phyloP scores from a whole-genome alignment of 192 early-diverging fungal species.

The Gigaspora rosea region DNA sequence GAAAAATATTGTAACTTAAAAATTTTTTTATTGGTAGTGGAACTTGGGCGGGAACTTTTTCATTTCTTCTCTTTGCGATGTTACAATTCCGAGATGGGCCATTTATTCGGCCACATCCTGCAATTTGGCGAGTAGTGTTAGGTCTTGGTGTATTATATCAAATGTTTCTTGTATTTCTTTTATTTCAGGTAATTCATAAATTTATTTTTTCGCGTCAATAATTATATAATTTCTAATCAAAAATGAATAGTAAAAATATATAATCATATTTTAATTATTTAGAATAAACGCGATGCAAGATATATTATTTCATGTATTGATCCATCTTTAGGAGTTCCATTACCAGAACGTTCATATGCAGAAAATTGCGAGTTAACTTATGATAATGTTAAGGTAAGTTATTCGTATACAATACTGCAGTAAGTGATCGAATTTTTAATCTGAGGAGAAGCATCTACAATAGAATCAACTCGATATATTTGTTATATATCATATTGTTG shows the following conservation, averaged over 20 bases:
- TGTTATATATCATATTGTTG: conserved; percentile 87
- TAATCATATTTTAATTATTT: conserved; percentile 6
- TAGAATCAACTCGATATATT: conserved; percentile 90
- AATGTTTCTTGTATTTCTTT: conserved; percentile 83
- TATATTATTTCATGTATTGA: conserved; percentile 79
- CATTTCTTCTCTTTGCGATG: conserved; percentile 82
- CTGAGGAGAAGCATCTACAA: not conserved
- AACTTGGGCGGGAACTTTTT: conserved; percentile 46
- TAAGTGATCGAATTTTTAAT: not conserved
- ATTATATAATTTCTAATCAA: not conserved
- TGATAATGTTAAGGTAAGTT: conserved; percentile 68
- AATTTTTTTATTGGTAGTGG: conserved; percentile 40
- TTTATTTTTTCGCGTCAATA: not conserved
- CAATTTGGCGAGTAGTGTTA: conserved; percentile 89
- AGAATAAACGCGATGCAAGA: conserved; percentile 87
- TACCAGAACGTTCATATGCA: conserved; percentile 94
- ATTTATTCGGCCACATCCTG: conserved; percentile 90
- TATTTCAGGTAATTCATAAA: conserved; percentile 76
- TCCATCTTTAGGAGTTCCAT: conserved; percentile 70
- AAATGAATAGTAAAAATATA: not conserved
- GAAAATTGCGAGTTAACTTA: conserved; percentile 82
- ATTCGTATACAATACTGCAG: not conserved
- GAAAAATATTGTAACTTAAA: not conserved
- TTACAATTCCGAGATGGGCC: conserved; percentile 93
- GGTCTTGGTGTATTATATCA: conserved; percentile 85